Evolutionary conservation across 1,284 basidiomycete species (phyloP).

Genomic region (Apiotrichum gamsii): DNA sequence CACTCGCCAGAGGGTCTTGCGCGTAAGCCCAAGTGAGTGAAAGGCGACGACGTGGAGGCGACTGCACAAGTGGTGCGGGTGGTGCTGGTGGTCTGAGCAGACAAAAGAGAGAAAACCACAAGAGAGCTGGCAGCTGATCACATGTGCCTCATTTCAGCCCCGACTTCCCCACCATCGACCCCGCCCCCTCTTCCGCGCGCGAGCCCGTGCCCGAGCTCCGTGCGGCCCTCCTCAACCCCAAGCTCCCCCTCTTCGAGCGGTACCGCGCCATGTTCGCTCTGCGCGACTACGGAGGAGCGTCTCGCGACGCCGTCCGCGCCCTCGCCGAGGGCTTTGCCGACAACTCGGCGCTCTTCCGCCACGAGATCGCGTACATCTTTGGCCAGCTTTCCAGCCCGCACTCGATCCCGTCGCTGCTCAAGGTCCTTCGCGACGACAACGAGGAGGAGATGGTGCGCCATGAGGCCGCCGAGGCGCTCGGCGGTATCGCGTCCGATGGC

Average conservation of each 20-base stretch:
- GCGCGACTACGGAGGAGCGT: constrained; percentile 70
- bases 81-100: no score
- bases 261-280: constrained; percentile 99
- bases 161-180: constrained; percentile 85
- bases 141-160: constrained; percentile 42
- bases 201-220: constrained; percentile 53
- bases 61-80: no score
- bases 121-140: not conserved
- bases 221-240: constrained; percentile 60
- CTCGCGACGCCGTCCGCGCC: constrained; percentile 68
- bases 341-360: constrained; percentile 84
- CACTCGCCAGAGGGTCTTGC: constrained; percentile 52
- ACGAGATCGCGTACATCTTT: constrained; percentile 97
- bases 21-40: constrained; percentile 38
- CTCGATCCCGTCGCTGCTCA: constrained; percentile 76
- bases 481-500: constrained; percentile 85
- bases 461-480: constrained; percentile 96
- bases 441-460: constrained; percentile 99
- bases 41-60: not conserved
- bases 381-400: constrained; percentile 88
- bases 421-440: constrained; percentile 62
- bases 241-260: constrained; percentile 76
- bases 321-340: constrained; percentile 85
- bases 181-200: constrained; percentile 61
- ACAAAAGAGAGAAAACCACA: no score